Percentiles rank a stretch among this genome's conserved stretches.
These are phyloP conservation scores for Parathielavia appendiculata DNA, from an alignment of 495 filamentous ascomycete genomes.

Conservation along the genomic window DNA sequence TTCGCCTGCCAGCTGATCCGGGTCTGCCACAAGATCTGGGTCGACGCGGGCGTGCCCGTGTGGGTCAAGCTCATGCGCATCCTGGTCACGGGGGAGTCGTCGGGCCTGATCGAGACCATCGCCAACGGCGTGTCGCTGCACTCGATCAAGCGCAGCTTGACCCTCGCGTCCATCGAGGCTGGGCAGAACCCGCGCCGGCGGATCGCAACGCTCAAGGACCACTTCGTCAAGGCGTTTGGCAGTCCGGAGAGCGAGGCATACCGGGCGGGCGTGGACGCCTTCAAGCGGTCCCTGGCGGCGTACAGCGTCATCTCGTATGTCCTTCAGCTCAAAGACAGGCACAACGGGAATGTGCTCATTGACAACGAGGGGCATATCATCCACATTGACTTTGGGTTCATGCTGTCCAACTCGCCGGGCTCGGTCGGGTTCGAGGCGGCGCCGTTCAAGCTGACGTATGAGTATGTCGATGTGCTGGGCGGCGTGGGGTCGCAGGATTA, in stretches of 20 bases:
- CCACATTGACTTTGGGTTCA: conserved; percentile 79
- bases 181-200: conserved; percentile 61
- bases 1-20: conserved; percentile 74
- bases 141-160: conserved; percentile 68
- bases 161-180: conserved; percentile 59
- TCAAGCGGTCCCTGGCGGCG: conserved; percentile 63
- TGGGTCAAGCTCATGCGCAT: conserved; percentile 80
- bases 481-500: conserved; percentile 57
- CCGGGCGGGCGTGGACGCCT: conserved; percentile 59
- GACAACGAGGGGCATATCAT: conserved; percentile 76
- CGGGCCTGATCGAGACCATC: conserved; percentile 73
- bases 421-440: conserved; percentile 73
- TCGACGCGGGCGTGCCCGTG: conserved; percentile 62
- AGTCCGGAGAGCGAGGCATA: conserved; percentile 56
- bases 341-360: conserved; percentile 75
- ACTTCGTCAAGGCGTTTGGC: conserved; percentile 71
- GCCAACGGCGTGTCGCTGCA: conserved; percentile 73
- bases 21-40: conserved; percentile 70
- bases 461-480: conserved; percentile 71
- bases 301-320: conserved; percentile 74
- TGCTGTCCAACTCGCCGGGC: conserved; percentile 73
- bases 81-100: conserved; percentile 70
- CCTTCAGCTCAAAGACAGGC: conserved; percentile 72
- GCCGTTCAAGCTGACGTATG: conserved; percentile 72
- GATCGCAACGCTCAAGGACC: conserved; percentile 68